phyloP scores from a whole-genome alignment of 108 stramenopile species.

The Aureococcus anophagefferens region DNA sequence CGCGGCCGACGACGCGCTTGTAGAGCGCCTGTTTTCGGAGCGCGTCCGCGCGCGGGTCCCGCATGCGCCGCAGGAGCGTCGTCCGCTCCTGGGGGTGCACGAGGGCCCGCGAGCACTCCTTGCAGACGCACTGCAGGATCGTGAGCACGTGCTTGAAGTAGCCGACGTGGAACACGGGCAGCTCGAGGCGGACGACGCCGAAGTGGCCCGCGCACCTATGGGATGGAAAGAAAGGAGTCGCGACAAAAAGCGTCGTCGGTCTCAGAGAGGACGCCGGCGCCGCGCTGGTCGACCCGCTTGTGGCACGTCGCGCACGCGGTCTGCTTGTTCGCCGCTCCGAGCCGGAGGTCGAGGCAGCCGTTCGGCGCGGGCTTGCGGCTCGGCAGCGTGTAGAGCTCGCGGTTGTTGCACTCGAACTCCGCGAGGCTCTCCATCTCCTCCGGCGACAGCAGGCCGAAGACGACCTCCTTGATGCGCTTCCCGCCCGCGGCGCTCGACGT shows the following conservation, averaged over 20 bases:
- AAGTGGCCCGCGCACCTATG: slow-evolving; percentile 96
- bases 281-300: slow-evolving; percentile 67
- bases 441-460: slow-evolving; percentile 80
- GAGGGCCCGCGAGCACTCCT: slow-evolving; percentile 83
- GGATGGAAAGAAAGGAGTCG: too few species aligned
- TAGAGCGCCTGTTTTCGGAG: slow-evolving; percentile 54
- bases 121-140: slow-evolving; percentile 89
- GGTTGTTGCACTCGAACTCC: slow-evolving; percentile 80
- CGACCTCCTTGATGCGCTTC: neutral
- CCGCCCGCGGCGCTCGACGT: neutral
- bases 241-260: too few species aligned
- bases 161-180: slow-evolving; percentile 97
- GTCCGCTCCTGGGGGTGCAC: slow-evolving; percentile 26
- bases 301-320: slow-evolving; percentile 83
- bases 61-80: slow-evolving; percentile 56
- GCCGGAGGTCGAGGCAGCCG: slow-evolving; percentile 79
- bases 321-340: slow-evolving; percentile 86
- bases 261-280: too few species aligned
- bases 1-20: slow-evolving; percentile 69
- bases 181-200: slow-evolving; percentile 75
- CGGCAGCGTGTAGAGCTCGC: slow-evolving; percentile 88
- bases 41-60: slow-evolving; percentile 65
- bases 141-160: slow-evolving; percentile 85
- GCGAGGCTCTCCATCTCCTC: slow-evolving; percentile 79
- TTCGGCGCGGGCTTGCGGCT: slow-evolving; percentile 70